Evolutionary conservation across 345 rosid species (phyloP), one percentile per base, ranked within the genome.

Genomic region (Bruguiera sexangula): DNA sequence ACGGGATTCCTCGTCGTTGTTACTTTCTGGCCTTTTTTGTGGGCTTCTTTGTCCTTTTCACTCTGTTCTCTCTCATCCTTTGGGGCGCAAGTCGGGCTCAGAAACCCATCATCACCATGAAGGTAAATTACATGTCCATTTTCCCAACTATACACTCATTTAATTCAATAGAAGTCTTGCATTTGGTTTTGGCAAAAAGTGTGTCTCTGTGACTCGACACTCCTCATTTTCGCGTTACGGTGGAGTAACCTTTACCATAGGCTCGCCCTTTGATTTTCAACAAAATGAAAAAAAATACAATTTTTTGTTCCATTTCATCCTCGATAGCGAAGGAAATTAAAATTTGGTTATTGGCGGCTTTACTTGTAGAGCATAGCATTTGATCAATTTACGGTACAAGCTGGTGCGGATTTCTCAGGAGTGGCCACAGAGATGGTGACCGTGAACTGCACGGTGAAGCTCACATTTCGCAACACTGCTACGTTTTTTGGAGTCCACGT

Each of bases 61-160:
- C 84, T 37, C 3, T 81, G 55, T 87, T 90, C 63, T 83, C 88
- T 15, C 63, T 90, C 81, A 83, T 90, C 21, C 70, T 90, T 22
- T 89, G 91, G 91, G 96, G 88, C 11, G 93, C 89, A 7, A 86
- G 93, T 46, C 75, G 77, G 63, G 80, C 89, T 36, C 89, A 86
- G 29, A 89, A 87, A 67, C 93, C 93, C 5, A 73, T 69, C 61
- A 58, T 89, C 74, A 73, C 81, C 67, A 80, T 90, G 89, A 86
- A 86, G 89, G 96, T 87, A 24, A 32, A 52, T 30, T 3, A 13
- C 4, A 15, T 0, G 51, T 19, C 55, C 18, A 31, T 7, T 51
- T 32, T 9, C 15, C 46, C 7, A 11, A 10, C 8, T 39, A 1
- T 6, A 34, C 9, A 8, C 8, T 34, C 37, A 34, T 34, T 7